These are phyloP conservation scores for Cutaneotrichosporon cyanovorans DNA, from an alignment of 1,284 basidiomycete species.

Conservation along the genomic window DNA sequence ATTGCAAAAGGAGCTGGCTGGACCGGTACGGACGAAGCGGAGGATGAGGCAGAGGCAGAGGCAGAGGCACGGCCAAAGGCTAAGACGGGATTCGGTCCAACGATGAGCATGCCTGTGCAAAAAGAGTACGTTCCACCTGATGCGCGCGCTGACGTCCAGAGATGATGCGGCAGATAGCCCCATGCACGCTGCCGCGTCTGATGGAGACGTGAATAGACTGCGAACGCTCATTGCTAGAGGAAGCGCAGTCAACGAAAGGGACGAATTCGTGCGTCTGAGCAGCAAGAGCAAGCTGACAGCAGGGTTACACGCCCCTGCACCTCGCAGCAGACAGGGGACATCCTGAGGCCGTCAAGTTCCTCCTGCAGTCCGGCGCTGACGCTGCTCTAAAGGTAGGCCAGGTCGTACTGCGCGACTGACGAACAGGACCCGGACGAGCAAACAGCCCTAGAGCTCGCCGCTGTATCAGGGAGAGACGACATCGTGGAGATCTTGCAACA, in stretches of 20 bases:
- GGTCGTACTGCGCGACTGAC: neutral
- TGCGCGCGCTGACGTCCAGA: neutral
- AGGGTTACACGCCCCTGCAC: slow-evolving; percentile 81
- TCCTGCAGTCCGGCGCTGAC: slow-evolving; percentile 64
- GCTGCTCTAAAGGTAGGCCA: slow-evolving; percentile 52
- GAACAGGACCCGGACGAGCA: slow-evolving; percentile 36
- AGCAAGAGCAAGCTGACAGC: slow-evolving; percentile 4
- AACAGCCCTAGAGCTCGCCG: slow-evolving; percentile 32
- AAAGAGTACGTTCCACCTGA: neutral
- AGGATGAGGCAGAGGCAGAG: slow-evolving; percentile 9
- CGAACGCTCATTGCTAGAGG: slow-evolving; percentile 50
- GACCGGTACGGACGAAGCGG: slow-evolving; percentile 25
- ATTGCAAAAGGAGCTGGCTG: slow-evolving; percentile 65
- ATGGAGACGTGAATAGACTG: slow-evolving; percentile 53
- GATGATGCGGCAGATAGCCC: neutral
- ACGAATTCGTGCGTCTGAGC: slow-evolving; percentile 56
- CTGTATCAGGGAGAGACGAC: slow-evolving; percentile 24
- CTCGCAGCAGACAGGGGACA: slow-evolving; percentile 75
- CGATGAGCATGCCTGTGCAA: slow-evolving; percentile 51
- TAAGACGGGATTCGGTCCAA: slow-evolving; percentile 46
- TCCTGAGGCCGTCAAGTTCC: slow-evolving; percentile 51
- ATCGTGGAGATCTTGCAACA: slow-evolving; percentile 20
- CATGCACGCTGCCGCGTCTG: slow-evolving; percentile 60
- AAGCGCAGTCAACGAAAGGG: slow-evolving; percentile 48
- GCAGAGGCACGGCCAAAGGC: slow-evolving; percentile 12